A percentile compares a stretch with the other conserved stretches of the same genome.
phyloP scores from a whole-genome alignment of 1,139 yeast genomes.

The Yamadazyma oceani region DNA sequence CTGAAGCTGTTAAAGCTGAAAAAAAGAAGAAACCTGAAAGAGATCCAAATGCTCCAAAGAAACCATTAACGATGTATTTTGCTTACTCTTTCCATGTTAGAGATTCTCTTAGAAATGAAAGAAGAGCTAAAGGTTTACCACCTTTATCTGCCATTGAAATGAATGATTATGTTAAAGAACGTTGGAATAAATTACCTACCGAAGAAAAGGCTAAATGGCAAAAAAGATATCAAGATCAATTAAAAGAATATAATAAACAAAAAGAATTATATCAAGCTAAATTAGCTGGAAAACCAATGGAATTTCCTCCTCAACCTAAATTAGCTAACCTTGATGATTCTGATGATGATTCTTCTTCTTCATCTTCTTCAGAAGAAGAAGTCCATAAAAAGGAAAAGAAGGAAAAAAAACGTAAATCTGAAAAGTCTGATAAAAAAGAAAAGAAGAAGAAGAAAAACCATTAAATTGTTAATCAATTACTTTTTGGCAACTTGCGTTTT shows the following conservation, averaged over 20 bases:
- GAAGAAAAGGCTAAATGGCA: slow-evolving; percentile 77
- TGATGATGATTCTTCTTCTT: slow-evolving; percentile 5
- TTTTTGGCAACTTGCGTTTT: no score
- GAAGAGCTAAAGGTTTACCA: slow-evolving; percentile 57
- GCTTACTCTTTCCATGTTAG: slow-evolving; percentile 70
- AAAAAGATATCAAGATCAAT: slow-evolving; percentile 65
- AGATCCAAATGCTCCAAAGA: slow-evolving; percentile 64
- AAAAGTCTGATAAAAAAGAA: slow-evolving; percentile 19
- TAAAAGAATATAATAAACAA: slow-evolving; percentile 60
- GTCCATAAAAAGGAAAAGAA: slow-evolving; percentile 24
- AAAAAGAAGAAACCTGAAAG: slow-evolving; percentile 52
- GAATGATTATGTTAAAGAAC: slow-evolving; percentile 72
- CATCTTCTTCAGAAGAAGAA: slow-evolving; percentile 10
- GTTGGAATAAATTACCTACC: slow-evolving; percentile 71
- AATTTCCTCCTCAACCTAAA: slow-evolving; percentile 9
- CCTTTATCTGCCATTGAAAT: slow-evolving; percentile 72
- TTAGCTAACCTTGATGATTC: slow-evolving; percentile 16
- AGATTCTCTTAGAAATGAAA: slow-evolving; percentile 62
- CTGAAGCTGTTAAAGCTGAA: slow-evolving; percentile 18
- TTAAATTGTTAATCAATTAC: no score
- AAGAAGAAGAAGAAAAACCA: slow-evolving; percentile 20
- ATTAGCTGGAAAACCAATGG: slow-evolving; percentile 11
- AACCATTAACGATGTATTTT: slow-evolving; percentile 77
- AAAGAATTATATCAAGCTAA: slow-evolving; percentile 57
- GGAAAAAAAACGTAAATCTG: slow-evolving; percentile 20